Base-by-base conservation (phyloP, 345 rosid genomes). In the Aquilaria yunnanensis region DNA sequence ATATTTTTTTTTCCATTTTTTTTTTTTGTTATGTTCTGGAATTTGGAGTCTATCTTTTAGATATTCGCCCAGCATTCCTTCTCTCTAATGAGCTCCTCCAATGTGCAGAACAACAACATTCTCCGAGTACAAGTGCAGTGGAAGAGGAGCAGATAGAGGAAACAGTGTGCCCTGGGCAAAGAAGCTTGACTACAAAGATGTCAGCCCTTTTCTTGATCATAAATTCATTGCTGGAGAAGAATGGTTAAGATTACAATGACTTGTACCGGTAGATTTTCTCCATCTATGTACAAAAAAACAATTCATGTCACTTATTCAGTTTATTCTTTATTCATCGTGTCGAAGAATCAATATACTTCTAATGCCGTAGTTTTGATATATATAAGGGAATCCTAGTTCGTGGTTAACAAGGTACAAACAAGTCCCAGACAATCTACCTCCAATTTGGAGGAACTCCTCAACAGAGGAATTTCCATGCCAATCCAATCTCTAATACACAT, bases 111-210 rank as follows among this genome's bases (percentile, higher is more conserved):
- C 90, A 10, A 89, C 64, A 3, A 69, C 75, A 47, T 94, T 94
- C 32, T 96, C 95, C 10, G 99, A 94, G 70, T 94, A 77, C 51
- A 74, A 72, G 56, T 86, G 95, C 82, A 71, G 59, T n/a, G 99
- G 97, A 62, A 74, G 74, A 74, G 99, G 99, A 74, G 95, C 96
- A 53, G 78, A 71, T 63, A 60, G 81, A 30, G 60, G 81, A 30
- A 75, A 73, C 1, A 63, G 95, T 43, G 92, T 83, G 14, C 83
- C 89, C 14, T 88, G 99, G 99, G 70, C 77, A 1, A 94, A 81
- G 74, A 71, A 51, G 37, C 77, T 88, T 49, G 78, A 71, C 62
- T 68, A 49, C 3, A 64, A 74, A 62, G 83, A 94, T 63, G 90
- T 77, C 10, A 78, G 60, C 56, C 91, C 80, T 14, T 90, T 74